A percentile compares a stretch with the other conserved stretches of the same genome.
These are phyloP conservation scores for Evernia prunastri DNA, from an alignment of 495 filamentous ascomycete genomes.

Conservation along the genomic window DNA sequence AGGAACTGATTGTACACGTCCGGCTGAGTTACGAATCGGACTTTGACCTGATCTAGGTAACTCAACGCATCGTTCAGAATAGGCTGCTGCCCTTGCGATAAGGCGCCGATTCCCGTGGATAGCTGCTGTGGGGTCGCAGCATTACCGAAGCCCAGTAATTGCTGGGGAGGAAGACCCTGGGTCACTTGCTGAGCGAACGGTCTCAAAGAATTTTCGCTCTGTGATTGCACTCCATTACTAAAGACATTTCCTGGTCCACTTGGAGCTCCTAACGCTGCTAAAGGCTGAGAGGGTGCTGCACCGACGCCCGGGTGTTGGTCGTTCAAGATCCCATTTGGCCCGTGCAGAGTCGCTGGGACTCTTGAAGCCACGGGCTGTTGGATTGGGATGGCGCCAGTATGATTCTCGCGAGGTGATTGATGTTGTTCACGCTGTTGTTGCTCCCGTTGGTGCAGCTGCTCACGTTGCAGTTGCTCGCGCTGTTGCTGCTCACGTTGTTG, in stretches of 20 bases:
- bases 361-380: constrained; percentile 87
- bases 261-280: constrained; percentile 58
- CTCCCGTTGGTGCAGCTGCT: constrained; percentile 44
- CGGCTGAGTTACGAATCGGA: constrained; percentile 92
- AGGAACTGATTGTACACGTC: constrained; percentile 98
- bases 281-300: constrained; percentile 42
- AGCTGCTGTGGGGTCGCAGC: constrained; percentile 42
- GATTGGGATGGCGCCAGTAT: constrained; percentile 73
- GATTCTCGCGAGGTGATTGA: constrained; percentile 67
- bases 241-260: constrained; percentile 60
- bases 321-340: constrained; percentile 76
- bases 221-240: constrained; percentile 57
- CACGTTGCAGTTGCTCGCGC: constrained; percentile 49
- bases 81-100: constrained; percentile 83
- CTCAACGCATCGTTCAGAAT: constrained; percentile 95
- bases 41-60: constrained; percentile 98
- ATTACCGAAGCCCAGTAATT: constrained; percentile 54
- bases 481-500: constrained; percentile 47
- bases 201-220: constrained; percentile 49
- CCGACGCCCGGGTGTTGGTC: constrained; percentile 52
- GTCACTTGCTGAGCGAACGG: constrained; percentile 59
- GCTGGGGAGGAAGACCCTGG: constrained; percentile 48
- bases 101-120: constrained; percentile 48
- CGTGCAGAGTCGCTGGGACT: constrained; percentile 72
- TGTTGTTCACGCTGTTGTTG: constrained; percentile 44